Percentiles rank a stretch among this genome's conserved stretches.
phyloP scores from a whole-genome alignment of 1,284 basidiomycete genomes.

The Cryptococcus sp. region DNA sequence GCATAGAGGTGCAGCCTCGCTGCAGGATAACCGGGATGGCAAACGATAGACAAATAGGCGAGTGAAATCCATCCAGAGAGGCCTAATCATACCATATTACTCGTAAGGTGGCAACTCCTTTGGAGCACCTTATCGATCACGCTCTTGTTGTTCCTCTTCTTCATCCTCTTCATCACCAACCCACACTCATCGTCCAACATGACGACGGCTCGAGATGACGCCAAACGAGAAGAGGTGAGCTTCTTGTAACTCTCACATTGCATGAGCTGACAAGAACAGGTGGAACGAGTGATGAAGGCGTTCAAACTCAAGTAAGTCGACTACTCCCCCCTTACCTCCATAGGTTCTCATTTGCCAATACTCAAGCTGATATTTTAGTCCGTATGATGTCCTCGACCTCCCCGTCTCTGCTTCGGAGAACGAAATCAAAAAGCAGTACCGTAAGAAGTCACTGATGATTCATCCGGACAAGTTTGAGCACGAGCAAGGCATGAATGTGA shows the following conservation, averaged over 20 bases:
- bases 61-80: no score
- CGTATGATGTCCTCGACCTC: conserved; percentile 54
- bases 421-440: conserved; percentile 52
- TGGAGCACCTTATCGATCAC: no score
- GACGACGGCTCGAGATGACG: neutral
- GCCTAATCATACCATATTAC: no score
- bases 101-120: no score
- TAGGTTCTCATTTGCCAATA: conserved; percentile 7
- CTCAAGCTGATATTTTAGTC: no score
- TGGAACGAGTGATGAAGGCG: conserved; percentile 50
- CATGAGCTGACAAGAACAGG: conserved; percentile 32
- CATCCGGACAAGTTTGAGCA: conserved; percentile 57
- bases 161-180: no score
- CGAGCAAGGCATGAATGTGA: conserved; percentile 49
- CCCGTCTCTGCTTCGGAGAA: conserved; percentile 48
- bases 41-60: no score
- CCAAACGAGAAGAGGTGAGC: conserved; percentile 32
- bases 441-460: conserved; percentile 54
- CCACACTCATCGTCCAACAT: no score
- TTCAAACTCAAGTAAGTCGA: conserved; percentile 52
- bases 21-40: no score
- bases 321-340: neutral
- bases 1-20: no score
- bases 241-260: neutral
- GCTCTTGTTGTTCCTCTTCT: no score